A percentile compares a stretch with the other conserved stretches of the same genome.
Evolutionary conservation across 768 basidiomycete species (phyloP).

Genomic region (Mycena albidolilacea): DNA sequence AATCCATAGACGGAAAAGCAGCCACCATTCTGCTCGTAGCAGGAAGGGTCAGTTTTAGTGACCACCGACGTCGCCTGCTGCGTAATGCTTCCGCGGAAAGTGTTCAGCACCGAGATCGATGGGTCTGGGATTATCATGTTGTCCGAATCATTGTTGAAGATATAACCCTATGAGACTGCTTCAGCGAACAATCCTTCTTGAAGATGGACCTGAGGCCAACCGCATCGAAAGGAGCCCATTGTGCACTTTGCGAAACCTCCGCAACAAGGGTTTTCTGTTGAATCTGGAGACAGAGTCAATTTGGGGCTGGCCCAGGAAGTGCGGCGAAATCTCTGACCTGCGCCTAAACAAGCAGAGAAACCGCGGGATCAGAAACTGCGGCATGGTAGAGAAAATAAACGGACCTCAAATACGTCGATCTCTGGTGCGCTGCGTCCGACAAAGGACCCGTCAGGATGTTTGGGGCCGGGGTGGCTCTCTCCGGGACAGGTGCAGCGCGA

Average conservation of each 20-base stretch:
- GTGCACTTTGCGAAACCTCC: constrained; percentile 87
- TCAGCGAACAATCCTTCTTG: not conserved
- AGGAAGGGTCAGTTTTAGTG: constrained; percentile 77
- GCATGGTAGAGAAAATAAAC: not conserved
- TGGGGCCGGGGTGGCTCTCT: constrained; percentile 94
- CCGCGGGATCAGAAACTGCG: not conserved
- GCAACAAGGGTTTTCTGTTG: constrained; percentile 1
- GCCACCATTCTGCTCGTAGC: constrained; percentile 70
- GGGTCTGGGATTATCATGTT: constrained; percentile 71
- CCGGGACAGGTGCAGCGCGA: constrained; percentile 91
- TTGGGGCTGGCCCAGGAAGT: not conserved
- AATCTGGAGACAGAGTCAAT: constrained; percentile 9
- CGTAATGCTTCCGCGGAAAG: constrained; percentile 80
- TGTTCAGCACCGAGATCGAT: constrained; percentile 66
- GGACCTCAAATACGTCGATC: constrained; percentile 82
- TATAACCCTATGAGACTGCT: constrained; percentile 55
- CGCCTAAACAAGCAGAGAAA: constrained; percentile 52
- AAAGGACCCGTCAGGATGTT: constrained; percentile 76
- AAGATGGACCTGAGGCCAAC: constrained; percentile 55
- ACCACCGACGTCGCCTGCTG: constrained; percentile 89
- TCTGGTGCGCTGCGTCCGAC: constrained; percentile 90
- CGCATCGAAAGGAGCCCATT: constrained; percentile 66
- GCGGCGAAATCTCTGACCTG: constrained; percentile 57
- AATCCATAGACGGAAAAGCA: constrained; percentile 84
- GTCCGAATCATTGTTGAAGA: constrained; percentile 75